Base-by-base conservation (phyloP, 148 eudicot species). In the Amaranthus hypochondriacus region DNA sequence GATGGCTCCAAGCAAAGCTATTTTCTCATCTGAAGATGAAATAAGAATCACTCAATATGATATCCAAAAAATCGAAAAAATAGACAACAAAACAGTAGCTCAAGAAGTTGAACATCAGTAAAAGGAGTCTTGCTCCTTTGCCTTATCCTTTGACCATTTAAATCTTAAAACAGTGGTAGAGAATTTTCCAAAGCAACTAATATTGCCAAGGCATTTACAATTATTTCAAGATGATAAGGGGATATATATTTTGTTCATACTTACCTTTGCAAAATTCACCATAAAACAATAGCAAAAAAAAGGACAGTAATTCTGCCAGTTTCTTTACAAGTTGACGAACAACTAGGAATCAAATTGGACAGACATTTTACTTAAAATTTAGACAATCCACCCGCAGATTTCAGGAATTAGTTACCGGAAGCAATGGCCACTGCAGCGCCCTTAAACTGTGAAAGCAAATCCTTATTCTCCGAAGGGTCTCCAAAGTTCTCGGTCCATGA, bases 341-440 rank as follows among this genome's bases (percentile, higher is more conserved):
- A 48, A 14, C 56, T 6, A 4, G 43, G 51, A 7, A 18, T 43
- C 15, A 4, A 52, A 50, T 11, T 49, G 46, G 47, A 73, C 56
- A 56, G 50, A 6, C 2, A 47, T 44, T 64, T 10, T 49, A n/a
- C 4, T 10, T 42, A n/a, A 55, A 13, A 5, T 44, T 54, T n/a
- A 48, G 9, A 55, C 6, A 42, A 66, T 64, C 46, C 54, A 56
- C 39, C 50, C 47, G 49, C 44, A 65, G 58, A 18, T 42, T 53
- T 44, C 12, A 73, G 49, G 55, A 73, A 62, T 51, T 13, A 66
- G 65, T 62, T 81, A 94, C 98, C 98, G 64, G 97, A 91, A 84
- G 98, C 98, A 83, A 94, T 94, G 71, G 98, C 98, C 42, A 94
- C 83, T 56, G 97, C 98, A 74, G 98, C 98, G 76, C 91, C 91